These are phyloP conservation scores for Beauveria sp. DNA, from an alignment of 2,329 filamentous ascomycete genomes.

Conservation along the genomic window DNA sequence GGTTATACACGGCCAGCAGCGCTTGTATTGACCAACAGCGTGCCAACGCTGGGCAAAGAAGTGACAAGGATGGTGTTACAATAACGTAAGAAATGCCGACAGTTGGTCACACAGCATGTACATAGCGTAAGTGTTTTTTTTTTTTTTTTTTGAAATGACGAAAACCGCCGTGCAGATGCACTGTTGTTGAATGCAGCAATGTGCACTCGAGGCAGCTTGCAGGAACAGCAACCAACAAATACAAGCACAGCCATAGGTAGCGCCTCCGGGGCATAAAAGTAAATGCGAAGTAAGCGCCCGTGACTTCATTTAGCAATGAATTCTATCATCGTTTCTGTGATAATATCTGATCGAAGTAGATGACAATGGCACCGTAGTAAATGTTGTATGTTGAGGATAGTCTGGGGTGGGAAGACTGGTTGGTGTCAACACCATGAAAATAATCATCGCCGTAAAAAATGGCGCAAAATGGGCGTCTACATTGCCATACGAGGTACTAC, in stretches of 20 bases:
- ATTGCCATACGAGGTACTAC: not conserved
- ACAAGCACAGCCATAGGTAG: too few species aligned
- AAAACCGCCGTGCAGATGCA: not conserved
- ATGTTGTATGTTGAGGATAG: not conserved
- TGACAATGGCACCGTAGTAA: not conserved
- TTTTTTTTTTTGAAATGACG: not conserved
- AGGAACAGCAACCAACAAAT: too few species aligned
- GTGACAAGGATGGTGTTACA: not conserved
- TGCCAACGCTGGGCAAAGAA: not conserved
- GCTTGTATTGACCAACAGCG: not conserved
- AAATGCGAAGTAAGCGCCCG: too few species aligned
- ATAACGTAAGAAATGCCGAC: not conserved
- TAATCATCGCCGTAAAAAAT: constrained; percentile 4
- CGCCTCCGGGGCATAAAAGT: too few species aligned
- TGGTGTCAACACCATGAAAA: constrained; percentile 10
- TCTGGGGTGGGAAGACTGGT: not conserved
- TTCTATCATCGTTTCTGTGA: too few species aligned
- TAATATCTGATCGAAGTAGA: not conserved
- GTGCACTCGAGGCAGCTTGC: not conserved
- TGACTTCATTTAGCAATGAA: too few species aligned
- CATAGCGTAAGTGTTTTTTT: not conserved
- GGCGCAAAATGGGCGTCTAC: constrained; percentile 8
- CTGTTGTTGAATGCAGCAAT: not conserved
- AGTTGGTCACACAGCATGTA: not conserved
- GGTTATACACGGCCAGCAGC: not conserved